A percentile compares a stretch with the other conserved stretches of the same genome.
These are phyloP conservation scores for Fusarium xyrophilum DNA, from an alignment of 2,329 filamentous ascomycete species.

Conservation along the genomic window DNA sequence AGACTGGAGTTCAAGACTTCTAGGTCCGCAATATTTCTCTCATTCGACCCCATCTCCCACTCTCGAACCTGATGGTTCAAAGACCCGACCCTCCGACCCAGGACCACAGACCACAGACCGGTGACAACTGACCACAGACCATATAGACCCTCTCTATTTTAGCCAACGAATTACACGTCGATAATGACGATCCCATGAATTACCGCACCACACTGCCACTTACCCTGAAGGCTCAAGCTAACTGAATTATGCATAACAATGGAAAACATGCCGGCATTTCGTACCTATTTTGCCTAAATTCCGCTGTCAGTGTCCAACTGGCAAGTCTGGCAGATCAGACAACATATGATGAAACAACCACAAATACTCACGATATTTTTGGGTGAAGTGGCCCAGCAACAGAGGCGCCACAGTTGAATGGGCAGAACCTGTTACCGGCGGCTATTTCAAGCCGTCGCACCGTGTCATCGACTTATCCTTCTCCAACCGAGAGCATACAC, in stretches of 20 bases:
- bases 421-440: conserved; percentile 2
- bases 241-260: neutral
- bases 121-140: neutral
- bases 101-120: neutral
- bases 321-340: neutral
- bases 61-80: neutral
- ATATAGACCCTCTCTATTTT: conserved; percentile 12
- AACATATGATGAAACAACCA: conserved; percentile 3
- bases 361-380: neutral
- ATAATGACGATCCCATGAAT: conserved; percentile 5
- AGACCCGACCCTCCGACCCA: neutral
- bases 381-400: neutral
- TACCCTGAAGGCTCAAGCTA: conserved; percentile 22
- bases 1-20: conserved; percentile 77
- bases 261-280: conserved; percentile 2
- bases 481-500: neutral
- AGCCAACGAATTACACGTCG: conserved; percentile 20
- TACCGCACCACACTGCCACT: neutral
- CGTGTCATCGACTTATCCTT: conserved; percentile 17
- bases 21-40: conserved; percentile 51
- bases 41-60: no score
- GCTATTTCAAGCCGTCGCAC: conserved; percentile 25
- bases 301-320: neutral
- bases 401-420: neutral
- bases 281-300: conserved; percentile 21